phyloP scores from a whole-genome alignment of 257 asterid species.

The Ocimum tenuiflorum region DNA sequence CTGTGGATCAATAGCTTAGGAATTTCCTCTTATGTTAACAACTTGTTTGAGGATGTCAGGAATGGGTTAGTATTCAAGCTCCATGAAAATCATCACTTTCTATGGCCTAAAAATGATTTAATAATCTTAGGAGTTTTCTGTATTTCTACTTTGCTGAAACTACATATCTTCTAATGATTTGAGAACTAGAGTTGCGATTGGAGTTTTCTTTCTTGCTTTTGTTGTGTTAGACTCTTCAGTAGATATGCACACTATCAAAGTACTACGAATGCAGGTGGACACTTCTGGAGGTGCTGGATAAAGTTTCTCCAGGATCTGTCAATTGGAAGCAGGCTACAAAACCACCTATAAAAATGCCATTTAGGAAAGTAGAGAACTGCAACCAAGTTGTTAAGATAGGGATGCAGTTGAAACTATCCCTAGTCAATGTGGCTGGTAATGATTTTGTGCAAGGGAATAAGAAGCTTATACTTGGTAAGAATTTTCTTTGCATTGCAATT shows the following conservation, averaged over 20 bases:
- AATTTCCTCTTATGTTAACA: constrained; percentile 66
- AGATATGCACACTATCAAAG: background rate
- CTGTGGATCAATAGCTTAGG: constrained; percentile 98
- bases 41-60: constrained; percentile 90
- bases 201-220: constrained; percentile 13
- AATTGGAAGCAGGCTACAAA: constrained; percentile 87
- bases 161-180: background rate
- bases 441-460: constrained; percentile 96
- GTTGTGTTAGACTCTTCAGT: background rate
- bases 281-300: constrained; percentile 82
- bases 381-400: constrained; percentile 86
- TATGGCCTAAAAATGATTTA: background rate
- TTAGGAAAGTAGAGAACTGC: constrained; percentile 91
- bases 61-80: constrained; percentile 62
- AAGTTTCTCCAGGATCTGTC: constrained; percentile 72
- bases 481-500: constrained; percentile 4
- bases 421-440: constrained; percentile 92
- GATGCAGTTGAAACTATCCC: constrained; percentile 73
- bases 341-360: constrained; percentile 97
- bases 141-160: background rate
- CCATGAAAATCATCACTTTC: background rate
- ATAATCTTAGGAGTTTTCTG: background rate
- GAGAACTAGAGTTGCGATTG: background rate
- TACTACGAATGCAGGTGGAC: constrained; percentile 55
- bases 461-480: constrained; percentile 90